These are phyloP conservation scores for Phaeomoniella chlamydospora DNA, from an alignment of 2,329 filamentous ascomycete genomes.

Conservation along the genomic window DNA sequence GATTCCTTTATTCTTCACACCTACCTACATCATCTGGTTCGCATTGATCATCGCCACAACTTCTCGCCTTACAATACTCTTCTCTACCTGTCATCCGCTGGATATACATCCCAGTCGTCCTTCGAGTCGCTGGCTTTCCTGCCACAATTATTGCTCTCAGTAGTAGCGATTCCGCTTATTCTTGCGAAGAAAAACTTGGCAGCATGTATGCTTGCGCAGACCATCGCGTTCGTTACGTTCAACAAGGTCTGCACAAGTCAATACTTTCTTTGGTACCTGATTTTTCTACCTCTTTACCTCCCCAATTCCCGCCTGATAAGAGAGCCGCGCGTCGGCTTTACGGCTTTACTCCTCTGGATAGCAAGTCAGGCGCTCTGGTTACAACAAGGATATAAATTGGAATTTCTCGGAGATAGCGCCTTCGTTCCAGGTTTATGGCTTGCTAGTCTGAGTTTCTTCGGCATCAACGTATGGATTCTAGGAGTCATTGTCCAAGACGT, in stretches of 20 bases:
- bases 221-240: conserved; percentile 91
- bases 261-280: conserved; percentile 98
- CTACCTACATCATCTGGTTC: conserved; percentile 80
- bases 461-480: conserved; percentile 75
- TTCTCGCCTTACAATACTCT: conserved; percentile 94
- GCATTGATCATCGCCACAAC: conserved; percentile 94
- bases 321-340: conserved; percentile 44
- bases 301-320: conserved; percentile 55
- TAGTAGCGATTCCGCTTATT: conserved; percentile 58
- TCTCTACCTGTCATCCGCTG: conserved; percentile 70
- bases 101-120: conserved; percentile 21
- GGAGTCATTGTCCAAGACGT: conserved; percentile 63
- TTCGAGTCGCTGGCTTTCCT: conserved; percentile 77
- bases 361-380: conserved; percentile 51
- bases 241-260: conserved; percentile 99
- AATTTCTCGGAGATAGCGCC: conserved; percentile 67
- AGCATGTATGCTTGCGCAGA: conserved; percentile 81
- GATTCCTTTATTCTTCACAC: conserved; percentile 74
- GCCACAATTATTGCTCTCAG: conserved; percentile 71
- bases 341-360: conserved; percentile 60
- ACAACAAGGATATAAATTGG: conserved; percentile 59
- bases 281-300: conserved; percentile 84
- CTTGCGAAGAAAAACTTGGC: conserved; percentile 72
- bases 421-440: conserved; percentile 77
- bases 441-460: conserved; percentile 64